A percentile compares a stretch with the other conserved stretches of the same genome.
phyloP scores from a whole-genome alignment of 2,329 filamentous ascomycete species.

The Trichophyton equinum region DNA sequence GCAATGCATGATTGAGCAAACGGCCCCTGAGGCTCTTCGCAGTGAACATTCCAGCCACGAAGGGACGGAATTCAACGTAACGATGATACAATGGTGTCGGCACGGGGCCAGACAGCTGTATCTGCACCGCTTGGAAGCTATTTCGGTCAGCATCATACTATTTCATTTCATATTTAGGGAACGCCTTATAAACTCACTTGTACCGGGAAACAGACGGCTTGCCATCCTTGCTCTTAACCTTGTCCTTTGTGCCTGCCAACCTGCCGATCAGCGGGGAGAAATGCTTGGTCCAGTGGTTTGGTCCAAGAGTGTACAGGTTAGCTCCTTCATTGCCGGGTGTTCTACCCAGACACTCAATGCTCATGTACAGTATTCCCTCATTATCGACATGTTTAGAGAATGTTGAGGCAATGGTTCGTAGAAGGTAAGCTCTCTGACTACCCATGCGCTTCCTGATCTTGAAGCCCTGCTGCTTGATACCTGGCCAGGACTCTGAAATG shows the following conservation, averaged over 20 bases:
- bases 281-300: conserved; percentile 66
- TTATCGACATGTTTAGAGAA: conserved; percentile 52
- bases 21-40: conserved; percentile 63
- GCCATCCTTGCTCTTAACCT: conserved; percentile 42
- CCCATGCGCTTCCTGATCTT: conserved; percentile 70
- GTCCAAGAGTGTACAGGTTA: conserved; percentile 66
- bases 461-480: conserved; percentile 52
- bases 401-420: conserved; percentile 55
- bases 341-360: conserved; percentile 62
- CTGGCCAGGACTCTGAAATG: conserved; percentile 54
- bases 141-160: neutral
- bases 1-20: conserved; percentile 70
- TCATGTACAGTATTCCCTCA: conserved; percentile 58
- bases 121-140: conserved; percentile 85
- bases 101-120: conserved; percentile 74
- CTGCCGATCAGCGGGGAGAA: conserved; percentile 81
- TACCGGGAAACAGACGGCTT: conserved; percentile 56
- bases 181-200: conserved; percentile 45
- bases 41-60: conserved; percentile 81
- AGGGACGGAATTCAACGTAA: conserved; percentile 84
- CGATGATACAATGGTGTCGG: conserved; percentile 74
- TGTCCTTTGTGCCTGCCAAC: conserved; percentile 59
- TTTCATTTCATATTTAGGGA: neutral
- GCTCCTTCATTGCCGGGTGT: conserved; percentile 54
- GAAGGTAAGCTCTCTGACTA: conserved; percentile 72